A percentile compares a stretch with the other conserved stretches of the same genome.
These are phyloP conservation scores for Melaleuca alternifolia DNA, from an alignment of 345 rosid genomes.

Conservation along the genomic window DNA sequence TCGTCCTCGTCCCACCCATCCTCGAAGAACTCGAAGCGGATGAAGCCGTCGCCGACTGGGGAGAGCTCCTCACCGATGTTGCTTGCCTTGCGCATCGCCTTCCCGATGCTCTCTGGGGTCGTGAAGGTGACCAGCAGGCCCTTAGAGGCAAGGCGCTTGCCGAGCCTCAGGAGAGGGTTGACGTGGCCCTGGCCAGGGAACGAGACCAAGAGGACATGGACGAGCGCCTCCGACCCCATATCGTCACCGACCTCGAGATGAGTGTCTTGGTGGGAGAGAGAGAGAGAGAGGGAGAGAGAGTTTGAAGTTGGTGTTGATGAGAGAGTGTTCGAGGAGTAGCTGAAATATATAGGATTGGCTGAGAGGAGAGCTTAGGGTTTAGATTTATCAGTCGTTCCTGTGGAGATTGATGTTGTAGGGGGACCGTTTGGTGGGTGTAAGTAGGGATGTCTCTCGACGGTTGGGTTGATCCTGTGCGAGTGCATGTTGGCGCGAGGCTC, in stretches of 20 bases:
- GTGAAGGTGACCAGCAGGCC: slow-evolving; percentile 31
- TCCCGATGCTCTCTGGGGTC: slow-evolving; percentile 19
- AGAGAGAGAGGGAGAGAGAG: background rate
- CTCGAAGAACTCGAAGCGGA: slow-evolving; percentile 63
- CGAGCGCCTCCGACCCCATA: slow-evolving; percentile 7
- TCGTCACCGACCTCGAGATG: background rate
- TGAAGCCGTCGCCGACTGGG: slow-evolving; percentile 52
- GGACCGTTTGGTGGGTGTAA: background rate
- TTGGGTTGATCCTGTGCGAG: background rate
- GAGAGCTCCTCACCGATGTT: slow-evolving; percentile 13
- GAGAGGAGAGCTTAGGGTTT: background rate
- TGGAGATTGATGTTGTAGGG: background rate
- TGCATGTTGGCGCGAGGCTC: background rate
- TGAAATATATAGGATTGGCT: background rate
- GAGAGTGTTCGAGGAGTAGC: background rate
- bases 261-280: background rate
- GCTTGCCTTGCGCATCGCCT: slow-evolving; percentile 15
- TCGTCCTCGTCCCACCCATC: slow-evolving; percentile 55
- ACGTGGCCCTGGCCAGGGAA: slow-evolving; percentile 32
- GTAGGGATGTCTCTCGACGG: background rate
- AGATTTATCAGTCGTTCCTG: background rate
- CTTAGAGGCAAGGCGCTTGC: slow-evolving; percentile 21
- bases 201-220: slow-evolving; percentile 27
- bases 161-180: slow-evolving; percentile 33
- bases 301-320: background rate